Evolutionary conservation across 1,139 yeast genomes (phyloP).

Genomic region (Suhomyces chickasaworum): DNA sequence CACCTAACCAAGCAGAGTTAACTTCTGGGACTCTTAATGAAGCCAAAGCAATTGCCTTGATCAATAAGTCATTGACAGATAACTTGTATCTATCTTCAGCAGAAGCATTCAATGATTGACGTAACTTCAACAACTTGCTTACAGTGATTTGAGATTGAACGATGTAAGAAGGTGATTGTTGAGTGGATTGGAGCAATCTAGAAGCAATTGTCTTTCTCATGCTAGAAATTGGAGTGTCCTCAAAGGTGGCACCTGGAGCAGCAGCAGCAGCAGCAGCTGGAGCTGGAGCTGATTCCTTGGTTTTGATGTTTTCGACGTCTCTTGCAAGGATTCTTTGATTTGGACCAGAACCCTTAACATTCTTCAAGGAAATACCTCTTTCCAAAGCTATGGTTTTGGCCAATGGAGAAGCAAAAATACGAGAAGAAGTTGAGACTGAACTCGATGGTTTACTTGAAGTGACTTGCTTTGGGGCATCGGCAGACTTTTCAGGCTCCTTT

Average conservation of each 20-base stretch:
- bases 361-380: conserved; percentile 84
- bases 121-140: conserved; percentile 84
- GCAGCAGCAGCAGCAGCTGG: conserved; percentile 47
- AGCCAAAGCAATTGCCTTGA: conserved; percentile 93
- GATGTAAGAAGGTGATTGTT: conserved; percentile 86
- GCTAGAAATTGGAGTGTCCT: conserved; percentile 81
- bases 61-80: conserved; percentile 90
- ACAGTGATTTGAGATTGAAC: conserved; percentile 87
- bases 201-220: conserved; percentile 95
- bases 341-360: conserved; percentile 91
- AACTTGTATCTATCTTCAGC: conserved; percentile 88
- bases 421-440: conserved; percentile 40
- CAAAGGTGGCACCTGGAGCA: conserved; percentile 59
- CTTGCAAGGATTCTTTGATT: conserved; percentile 89
- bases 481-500: conserved; percentile 22
- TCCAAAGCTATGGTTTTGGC: conserved; percentile 94
- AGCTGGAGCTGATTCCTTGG: conserved; percentile 46
- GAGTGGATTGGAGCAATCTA: conserved; percentile 85
- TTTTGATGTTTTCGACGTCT: conserved; percentile 75
- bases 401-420: conserved; percentile 92
- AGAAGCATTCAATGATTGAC: conserved; percentile 83
- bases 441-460: conserved; percentile 22
- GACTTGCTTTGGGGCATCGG: conserved; percentile 26
- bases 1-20: conserved; percentile 91
- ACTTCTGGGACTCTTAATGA: conserved; percentile 89